Conservation (phyloP, 2,329 filamentous ascomycete genomes). For the Karstenula rhodostoma region DNA sequence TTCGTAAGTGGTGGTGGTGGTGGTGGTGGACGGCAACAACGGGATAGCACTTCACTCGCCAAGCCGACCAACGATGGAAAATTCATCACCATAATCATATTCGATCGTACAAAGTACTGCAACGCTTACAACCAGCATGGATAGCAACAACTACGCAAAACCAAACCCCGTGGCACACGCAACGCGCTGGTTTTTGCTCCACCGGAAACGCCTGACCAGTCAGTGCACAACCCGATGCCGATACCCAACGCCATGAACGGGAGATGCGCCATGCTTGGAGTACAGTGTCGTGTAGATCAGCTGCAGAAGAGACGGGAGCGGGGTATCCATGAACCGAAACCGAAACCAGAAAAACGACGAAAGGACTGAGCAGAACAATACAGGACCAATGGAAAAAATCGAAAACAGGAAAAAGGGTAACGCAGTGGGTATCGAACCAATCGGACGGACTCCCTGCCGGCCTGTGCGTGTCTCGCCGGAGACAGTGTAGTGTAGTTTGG, state of each 20-base stretch:
- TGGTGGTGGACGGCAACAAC: too few relatives aligned
- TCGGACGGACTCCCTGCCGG: constrained; percentile 15
- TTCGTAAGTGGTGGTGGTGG: too few relatives aligned
- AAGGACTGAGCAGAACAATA: constrained; percentile 11
- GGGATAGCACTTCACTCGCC: too few relatives aligned
- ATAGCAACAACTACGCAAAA: neutral
- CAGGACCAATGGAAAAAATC: neutral
- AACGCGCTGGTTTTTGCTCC: neutral
- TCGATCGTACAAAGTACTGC: too few relatives aligned
- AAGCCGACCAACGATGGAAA: too few relatives aligned
- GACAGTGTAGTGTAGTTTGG: neutral
- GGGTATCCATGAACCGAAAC: constrained; percentile 31
- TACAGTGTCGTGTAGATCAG: neutral
- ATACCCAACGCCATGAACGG: neutral
- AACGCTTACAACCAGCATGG: too few relatives aligned
- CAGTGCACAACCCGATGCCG: neutral
- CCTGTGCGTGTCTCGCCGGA: neutral
- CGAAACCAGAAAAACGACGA: constrained; percentile 5
- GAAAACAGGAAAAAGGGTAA: neutral
- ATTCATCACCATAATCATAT: too few relatives aligned
- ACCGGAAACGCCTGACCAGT: neutral
- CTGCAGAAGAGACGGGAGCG: constrained; percentile 12
- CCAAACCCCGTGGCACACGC: neutral
- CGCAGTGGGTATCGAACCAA: constrained; percentile 37
- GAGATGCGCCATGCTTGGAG: neutral